Percentiles rank a stretch among this genome's conserved stretches.
Conservation (phyloP, 2,329 filamentous ascomycete species). For the Colletotrichum euphorbiae region DNA sequence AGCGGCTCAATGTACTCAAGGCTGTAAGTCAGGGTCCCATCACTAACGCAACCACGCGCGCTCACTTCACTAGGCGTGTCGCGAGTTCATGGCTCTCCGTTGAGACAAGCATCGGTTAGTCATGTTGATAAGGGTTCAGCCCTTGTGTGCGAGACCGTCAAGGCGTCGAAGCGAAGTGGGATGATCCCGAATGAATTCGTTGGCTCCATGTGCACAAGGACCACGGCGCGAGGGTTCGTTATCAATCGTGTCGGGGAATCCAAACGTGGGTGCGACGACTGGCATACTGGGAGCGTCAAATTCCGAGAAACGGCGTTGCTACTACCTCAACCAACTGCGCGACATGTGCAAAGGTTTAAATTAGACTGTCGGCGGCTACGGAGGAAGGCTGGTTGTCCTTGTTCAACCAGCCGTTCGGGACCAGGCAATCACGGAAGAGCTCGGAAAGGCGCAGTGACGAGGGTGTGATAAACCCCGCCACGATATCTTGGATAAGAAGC, state of each 20-base stretch:
- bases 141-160: constrained; percentile 27
- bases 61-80: constrained; percentile 58
- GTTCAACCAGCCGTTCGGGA: constrained; percentile 32
- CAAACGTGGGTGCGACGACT: constrained; percentile 38
- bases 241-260: constrained; percentile 35
- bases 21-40: constrained; percentile 59
- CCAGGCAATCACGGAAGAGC: constrained; percentile 31
- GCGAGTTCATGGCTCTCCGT: constrained; percentile 62
- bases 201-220: constrained; percentile 33
- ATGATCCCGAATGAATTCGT: constrained; percentile 35
- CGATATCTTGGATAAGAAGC: constrained; percentile 37
- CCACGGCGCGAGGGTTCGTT: constrained; percentile 30
- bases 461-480: constrained; percentile 36
- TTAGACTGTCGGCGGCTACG: constrained; percentile 13
- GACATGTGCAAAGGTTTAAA: constrained; percentile 14
- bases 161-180: constrained; percentile 33
- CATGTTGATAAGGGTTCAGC: constrained; percentile 36
- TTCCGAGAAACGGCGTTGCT: constrained; percentile 25
- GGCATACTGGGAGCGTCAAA: constrained; percentile 28
- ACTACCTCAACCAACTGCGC: constrained; percentile 12
- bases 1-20: constrained; percentile 76
- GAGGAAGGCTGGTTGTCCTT: constrained; percentile 10
- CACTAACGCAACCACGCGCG: neutral
- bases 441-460: constrained; percentile 35
- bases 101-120: constrained; percentile 18